Percentiles rank a stretch among this genome's conserved stretches.
Evolutionary conservation across 768 basidiomycete species (phyloP).

Genomic region (Russula lepida): DNA sequence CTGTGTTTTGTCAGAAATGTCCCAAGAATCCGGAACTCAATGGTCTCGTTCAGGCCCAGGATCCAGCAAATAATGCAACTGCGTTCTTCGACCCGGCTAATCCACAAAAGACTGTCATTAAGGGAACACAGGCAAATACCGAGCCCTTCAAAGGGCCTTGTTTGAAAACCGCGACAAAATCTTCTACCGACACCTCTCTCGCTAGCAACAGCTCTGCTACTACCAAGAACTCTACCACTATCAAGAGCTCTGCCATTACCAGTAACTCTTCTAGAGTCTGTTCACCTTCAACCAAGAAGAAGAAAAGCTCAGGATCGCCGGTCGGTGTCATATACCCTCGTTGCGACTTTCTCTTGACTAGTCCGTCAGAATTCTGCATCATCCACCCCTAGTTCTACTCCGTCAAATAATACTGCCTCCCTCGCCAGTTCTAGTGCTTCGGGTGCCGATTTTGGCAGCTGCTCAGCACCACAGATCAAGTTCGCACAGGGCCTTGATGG

Average conservation of each 20-base stretch:
- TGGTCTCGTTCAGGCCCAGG: slow-evolving; percentile 32
- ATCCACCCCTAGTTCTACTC: background rate
- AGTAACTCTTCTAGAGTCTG: background rate
- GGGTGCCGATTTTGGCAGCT: slow-evolving; percentile 42
- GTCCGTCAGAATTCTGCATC: background rate
- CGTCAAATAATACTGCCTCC: slow-evolving; percentile 20
- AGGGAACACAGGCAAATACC: slow-evolving; percentile 38
- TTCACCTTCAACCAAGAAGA: background rate
- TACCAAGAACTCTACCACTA: too few relatives aligned
- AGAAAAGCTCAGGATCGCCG: background rate
- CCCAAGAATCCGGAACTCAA: slow-evolving; percentile 31
- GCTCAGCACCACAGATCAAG: slow-evolving; percentile 46
- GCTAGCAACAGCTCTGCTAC: too few relatives aligned
- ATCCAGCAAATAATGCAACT: slow-evolving; percentile 28
- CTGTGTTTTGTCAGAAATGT: slow-evolving; percentile 37
- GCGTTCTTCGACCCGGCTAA: slow-evolving; percentile 29
- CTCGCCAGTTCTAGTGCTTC: background rate
- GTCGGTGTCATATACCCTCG: slow-evolving; percentile 24
- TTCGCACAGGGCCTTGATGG: slow-evolving; percentile 47
- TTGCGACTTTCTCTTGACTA: background rate
- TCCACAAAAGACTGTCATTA: slow-evolving; percentile 34
- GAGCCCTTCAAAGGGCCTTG: slow-evolving; percentile 22
- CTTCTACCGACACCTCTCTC: too few relatives aligned
- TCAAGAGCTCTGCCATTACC: too few relatives aligned
- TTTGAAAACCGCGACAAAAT: background rate